Evolutionary conservation across 768 basidiomycete genomes (phyloP).

Genomic region (Asterophora lycoperdoides): DNA sequence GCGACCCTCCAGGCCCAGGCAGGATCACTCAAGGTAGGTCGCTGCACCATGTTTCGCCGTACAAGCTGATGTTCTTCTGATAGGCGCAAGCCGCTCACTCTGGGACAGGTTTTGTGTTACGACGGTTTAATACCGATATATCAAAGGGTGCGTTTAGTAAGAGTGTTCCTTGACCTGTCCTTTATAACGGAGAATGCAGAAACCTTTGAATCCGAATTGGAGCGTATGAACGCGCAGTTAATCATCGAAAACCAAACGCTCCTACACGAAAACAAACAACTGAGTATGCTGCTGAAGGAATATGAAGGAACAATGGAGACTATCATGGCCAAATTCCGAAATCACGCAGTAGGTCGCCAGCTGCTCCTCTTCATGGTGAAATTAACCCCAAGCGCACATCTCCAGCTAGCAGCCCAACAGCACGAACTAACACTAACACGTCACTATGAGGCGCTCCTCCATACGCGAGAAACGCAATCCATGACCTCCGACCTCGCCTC

Average conservation of each 20-base stretch:
- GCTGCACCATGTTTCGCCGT: slow-evolving; percentile 2
- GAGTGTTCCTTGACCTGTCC: neutral
- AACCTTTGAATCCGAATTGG: slow-evolving; percentile 87
- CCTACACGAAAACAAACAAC: slow-evolving; percentile 92
- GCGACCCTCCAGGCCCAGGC: slow-evolving; percentile 64
- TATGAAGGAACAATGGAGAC: slow-evolving; percentile 94
- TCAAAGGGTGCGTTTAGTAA: slow-evolving; percentile 60
- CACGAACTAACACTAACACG: slow-evolving; percentile 83
- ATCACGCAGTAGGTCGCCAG: slow-evolving; percentile 47
- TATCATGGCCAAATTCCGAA: slow-evolving; percentile 94
- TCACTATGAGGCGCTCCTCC: slow-evolving; percentile 84
- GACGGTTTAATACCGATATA: slow-evolving; percentile 86
- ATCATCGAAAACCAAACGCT: slow-evolving; percentile 93
- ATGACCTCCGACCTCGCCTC: slow-evolving; percentile 52
- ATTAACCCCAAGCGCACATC: neutral
- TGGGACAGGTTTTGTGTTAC: slow-evolving; percentile 70
- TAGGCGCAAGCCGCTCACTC: slow-evolving; percentile 74
- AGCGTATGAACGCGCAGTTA: slow-evolving; percentile 83
- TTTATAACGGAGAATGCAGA: slow-evolving; percentile 47
- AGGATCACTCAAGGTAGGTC: slow-evolving; percentile 64
- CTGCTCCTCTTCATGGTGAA: neutral
- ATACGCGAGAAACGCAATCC: slow-evolving; percentile 55
- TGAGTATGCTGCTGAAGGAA: slow-evolving; percentile 84
- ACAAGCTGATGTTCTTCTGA: slow-evolving; percentile 12
- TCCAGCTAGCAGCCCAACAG: slow-evolving; percentile 83